Conservation (phyloP, 768 basidiomycete species). For the Termitomyces sp. region DNA sequence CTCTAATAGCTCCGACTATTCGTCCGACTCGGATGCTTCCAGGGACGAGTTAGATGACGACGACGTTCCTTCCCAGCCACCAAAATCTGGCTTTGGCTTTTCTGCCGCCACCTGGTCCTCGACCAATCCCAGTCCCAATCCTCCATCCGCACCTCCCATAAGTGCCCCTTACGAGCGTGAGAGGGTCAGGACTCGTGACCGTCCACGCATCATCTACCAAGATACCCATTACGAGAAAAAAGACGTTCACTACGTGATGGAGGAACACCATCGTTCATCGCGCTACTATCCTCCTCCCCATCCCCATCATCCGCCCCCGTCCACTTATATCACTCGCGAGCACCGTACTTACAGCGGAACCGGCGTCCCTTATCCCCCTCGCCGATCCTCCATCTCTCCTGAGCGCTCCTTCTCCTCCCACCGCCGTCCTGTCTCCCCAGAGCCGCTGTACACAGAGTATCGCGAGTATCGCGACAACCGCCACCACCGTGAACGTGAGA, state of each 20-base stretch:
- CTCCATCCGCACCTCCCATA: neutral
- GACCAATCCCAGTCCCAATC: neutral
- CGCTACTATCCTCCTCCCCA: neutral
- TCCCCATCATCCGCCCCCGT: neutral
- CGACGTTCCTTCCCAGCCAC: neutral
- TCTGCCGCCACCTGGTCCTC: conserved; percentile 7
- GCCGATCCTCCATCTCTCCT: neutral
- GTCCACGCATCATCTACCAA: neutral
- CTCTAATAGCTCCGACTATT: neutral
- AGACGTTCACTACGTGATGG: neutral
- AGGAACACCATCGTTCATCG: neutral
- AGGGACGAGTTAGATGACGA: neutral
- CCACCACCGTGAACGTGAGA: neutral
- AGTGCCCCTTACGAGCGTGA: neutral
- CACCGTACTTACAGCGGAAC: neutral
- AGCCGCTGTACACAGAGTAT: neutral
- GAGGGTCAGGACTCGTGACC: neutral
- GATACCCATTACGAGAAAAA: neutral
- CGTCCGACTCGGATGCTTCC: neutral
- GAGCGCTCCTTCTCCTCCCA: neutral
- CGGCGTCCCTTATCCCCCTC: neutral
- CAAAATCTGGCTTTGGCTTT: conserved; percentile 1
- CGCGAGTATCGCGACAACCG: conserved; percentile 1
- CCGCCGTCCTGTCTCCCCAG: neutral
- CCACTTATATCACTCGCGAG: neutral